A percentile compares a stretch with the other conserved stretches of the same genome.
These are phyloP conservation scores for Aegle marmelos DNA, from an alignment of 345 rosid species.

Conservation along the genomic window DNA sequence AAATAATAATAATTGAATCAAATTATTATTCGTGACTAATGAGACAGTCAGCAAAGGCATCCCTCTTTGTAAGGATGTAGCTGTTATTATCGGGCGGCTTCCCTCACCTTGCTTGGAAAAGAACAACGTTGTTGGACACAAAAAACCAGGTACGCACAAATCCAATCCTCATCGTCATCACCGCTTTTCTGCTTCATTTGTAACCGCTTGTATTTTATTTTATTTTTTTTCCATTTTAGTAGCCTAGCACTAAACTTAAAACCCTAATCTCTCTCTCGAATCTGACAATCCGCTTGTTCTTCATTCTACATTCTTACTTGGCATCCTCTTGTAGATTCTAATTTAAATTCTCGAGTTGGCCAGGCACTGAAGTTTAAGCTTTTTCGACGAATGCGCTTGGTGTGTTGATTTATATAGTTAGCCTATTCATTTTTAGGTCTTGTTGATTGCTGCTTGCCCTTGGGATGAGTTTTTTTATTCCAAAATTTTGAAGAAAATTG, in stretches of 20 bases:
- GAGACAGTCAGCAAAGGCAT: not conserved
- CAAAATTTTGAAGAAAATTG: not conserved
- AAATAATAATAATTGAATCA: too few relatives aligned
- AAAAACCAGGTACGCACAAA: constrained; percentile 35
- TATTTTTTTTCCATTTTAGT: too few relatives aligned
- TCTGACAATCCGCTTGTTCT: not conserved
- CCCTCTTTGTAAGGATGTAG: not conserved
- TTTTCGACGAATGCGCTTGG: not conserved
- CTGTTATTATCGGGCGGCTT: not conserved
- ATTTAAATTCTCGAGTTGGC: not conserved
- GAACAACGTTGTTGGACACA: not conserved
- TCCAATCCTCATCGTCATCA: constrained; percentile 27
- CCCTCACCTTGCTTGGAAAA: not conserved
- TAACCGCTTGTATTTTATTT: not conserved
- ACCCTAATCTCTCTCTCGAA: not conserved
- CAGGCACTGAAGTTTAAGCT: not conserved
- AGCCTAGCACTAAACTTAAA: not conserved
- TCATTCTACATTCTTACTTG: too few relatives aligned
- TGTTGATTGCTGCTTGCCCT: not conserved
- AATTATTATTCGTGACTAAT: not conserved
- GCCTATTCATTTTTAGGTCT: not conserved
- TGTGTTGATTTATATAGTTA: not conserved
- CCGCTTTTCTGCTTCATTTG: not conserved
- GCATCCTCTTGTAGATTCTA: not conserved
- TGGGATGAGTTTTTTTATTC: not conserved